These are phyloP conservation scores for Skeletonema tropicum DNA, from an alignment of 108 stramenopile genomes.

Conservation along the genomic window DNA sequence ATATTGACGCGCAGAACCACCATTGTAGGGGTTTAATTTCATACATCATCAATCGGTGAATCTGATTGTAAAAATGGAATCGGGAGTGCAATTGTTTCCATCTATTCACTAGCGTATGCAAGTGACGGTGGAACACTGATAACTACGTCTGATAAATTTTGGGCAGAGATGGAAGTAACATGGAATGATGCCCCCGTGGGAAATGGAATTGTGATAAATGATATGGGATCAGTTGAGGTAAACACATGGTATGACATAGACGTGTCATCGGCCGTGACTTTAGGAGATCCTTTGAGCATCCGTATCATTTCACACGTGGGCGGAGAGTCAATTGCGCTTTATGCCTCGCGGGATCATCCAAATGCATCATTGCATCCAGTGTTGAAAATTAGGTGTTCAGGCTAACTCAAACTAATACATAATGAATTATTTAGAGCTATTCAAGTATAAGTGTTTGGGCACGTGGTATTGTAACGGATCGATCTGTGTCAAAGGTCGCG, in stretches of 20 bases:
- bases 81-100: constrained; percentile 12
- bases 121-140: constrained; percentile 31
- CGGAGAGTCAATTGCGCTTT: constrained; percentile 20
- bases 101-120: constrained; percentile 21
- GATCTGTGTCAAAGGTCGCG: no score
- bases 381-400: constrained; percentile 21
- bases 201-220: constrained; percentile 30
- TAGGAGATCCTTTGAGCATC: constrained; percentile 30
- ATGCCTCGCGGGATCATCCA: constrained; percentile 26
- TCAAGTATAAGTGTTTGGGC: no score
- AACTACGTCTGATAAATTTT: constrained; percentile 24
- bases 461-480: no score
- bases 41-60: constrained; percentile 24
- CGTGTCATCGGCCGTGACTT: constrained; percentile 26
- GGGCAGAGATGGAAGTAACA: constrained; percentile 25
- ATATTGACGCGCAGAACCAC: no score
- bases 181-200: constrained; percentile 30
- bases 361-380: constrained; percentile 24
- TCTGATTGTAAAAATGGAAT: constrained; percentile 27
- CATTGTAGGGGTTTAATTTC: no score
- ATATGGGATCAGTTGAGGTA: constrained; percentile 13
- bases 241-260: constrained; percentile 38
- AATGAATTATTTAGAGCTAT: no score
- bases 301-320: constrained; percentile 15
- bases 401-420: not conserved